Evolutionary conservation across 139 green algal genomes (phyloP).

Genomic region (Asterochloris sp.): DNA sequence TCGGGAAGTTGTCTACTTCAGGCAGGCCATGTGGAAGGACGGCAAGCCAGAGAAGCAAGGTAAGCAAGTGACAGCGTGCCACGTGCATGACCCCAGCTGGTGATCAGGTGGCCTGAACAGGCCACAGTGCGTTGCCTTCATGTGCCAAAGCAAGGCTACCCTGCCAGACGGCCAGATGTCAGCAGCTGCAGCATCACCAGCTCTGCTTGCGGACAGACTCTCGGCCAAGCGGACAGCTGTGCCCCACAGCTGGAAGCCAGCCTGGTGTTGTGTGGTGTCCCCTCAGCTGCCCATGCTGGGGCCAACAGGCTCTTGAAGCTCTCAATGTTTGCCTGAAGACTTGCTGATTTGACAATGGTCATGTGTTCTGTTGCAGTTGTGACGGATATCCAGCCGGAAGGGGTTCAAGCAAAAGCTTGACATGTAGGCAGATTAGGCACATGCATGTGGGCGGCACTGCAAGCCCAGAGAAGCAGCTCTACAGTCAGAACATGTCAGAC

Average conservation of each 20-base stretch:
- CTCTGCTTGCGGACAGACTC: no score
- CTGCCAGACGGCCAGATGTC: no score
- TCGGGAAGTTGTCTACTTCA: conserved; percentile 68
- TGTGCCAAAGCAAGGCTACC: not conserved
- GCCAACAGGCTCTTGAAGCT: not conserved
- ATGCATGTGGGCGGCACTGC: not conserved
- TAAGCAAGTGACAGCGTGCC: not conserved
- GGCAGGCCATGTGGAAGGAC: conserved; percentile 56
- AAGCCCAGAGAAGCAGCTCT: no score
- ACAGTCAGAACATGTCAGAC: no score
- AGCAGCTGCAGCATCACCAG: no score
- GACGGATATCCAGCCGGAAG: conserved; percentile 22
- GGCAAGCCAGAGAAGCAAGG: conserved; percentile 42
- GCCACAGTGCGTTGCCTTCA: not conserved
- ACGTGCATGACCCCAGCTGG: no score
- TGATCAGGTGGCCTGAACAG: no score
- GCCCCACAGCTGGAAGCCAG: not conserved
- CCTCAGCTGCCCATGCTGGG: not conserved
- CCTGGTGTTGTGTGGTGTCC: not conserved
- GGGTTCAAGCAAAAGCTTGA: conserved; percentile 18
- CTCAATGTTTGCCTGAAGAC: not conserved
- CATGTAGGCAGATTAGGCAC: not conserved
- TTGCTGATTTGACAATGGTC: not conserved
- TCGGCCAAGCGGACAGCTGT: no score
- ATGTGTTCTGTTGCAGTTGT: conserved; percentile 16